Evolutionary conservation across 805 yeast genomes (phyloP).

Genomic region (Kockiozyma suomiensis): DNA sequence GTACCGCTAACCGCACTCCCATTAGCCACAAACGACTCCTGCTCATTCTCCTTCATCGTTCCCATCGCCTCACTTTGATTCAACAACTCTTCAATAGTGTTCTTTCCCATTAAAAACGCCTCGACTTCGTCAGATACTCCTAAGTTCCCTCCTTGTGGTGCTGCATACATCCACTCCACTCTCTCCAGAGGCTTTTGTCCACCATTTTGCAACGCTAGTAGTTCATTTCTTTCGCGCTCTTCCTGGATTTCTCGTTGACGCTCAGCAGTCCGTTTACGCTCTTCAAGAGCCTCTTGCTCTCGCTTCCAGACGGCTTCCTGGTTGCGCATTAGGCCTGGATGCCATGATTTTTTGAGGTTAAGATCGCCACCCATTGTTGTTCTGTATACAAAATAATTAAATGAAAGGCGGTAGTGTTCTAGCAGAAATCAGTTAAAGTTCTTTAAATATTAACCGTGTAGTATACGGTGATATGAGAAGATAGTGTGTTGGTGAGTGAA

Average conservation of each 20-base stretch:
- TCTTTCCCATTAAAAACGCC: constrained; percentile 57
- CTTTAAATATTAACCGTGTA: too few relatives aligned
- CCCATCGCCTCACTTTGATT: constrained; percentile 34
- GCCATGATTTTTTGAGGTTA: constrained; percentile 94
- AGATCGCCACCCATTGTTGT: constrained; percentile 52
- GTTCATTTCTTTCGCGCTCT: constrained; percentile 62
- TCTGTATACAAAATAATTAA: background rate
- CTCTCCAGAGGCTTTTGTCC: constrained; percentile 49
- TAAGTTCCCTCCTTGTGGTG: constrained; percentile 42
- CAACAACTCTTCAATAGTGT: constrained; percentile 49
- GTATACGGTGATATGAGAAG: too few relatives aligned
- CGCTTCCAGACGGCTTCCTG: constrained; percentile 80
- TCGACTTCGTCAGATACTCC: constrained; percentile 47
- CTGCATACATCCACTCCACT: constrained; percentile 87
- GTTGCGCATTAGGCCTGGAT: constrained; percentile 84
- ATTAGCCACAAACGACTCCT: constrained; percentile 16
- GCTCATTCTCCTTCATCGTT: constrained; percentile 17
- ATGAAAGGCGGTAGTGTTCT: too few relatives aligned
- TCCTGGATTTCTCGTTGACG: constrained; percentile 63
- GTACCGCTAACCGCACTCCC: constrained; percentile 13
- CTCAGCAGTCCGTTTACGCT: constrained; percentile 63
- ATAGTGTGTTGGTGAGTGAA: too few relatives aligned
- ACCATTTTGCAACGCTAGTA: constrained; percentile 52
- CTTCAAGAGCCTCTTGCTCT: constrained; percentile 78
- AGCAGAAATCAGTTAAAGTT: too few relatives aligned